These are phyloP conservation scores for Calonectria multiphialidica DNA, from an alignment of 2,329 filamentous ascomycete species.

Conservation along the genomic window DNA sequence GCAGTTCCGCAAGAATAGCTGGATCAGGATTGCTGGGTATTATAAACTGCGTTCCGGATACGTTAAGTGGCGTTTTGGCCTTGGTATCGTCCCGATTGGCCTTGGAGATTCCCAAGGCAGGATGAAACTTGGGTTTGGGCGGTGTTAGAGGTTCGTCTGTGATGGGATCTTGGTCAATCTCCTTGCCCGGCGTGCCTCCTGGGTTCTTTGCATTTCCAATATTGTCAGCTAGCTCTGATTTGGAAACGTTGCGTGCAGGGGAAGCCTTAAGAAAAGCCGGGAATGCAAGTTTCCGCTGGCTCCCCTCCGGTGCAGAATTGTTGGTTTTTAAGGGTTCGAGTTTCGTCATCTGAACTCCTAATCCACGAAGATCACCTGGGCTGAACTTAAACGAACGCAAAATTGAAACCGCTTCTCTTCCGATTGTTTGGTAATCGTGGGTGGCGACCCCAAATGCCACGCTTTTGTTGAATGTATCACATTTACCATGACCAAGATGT, in stretches of 20 bases:
- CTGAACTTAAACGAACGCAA: conserved; percentile 85
- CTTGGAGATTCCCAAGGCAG: conserved; percentile 64
- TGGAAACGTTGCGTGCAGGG: conserved; percentile 53
- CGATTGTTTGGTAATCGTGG: conserved; percentile 76
- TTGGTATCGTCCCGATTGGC: conserved; percentile 63
- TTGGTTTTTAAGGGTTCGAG: conserved; percentile 81
- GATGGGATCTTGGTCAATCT: conserved; percentile 62
- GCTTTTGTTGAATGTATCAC: conserved; percentile 94
- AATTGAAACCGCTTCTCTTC: conserved; percentile 87
- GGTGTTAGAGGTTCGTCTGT: conserved; percentile 66
- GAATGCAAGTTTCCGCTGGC: conserved; percentile 85
- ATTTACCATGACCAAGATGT: conserved; percentile 94
- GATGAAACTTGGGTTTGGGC: conserved; percentile 65
- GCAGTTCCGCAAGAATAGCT: conserved; percentile 84
- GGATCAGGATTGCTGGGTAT: conserved; percentile 87
- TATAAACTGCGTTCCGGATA: conserved; percentile 90
- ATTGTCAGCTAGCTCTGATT: conserved; percentile 66
- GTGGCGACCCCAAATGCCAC: conserved; percentile 86
- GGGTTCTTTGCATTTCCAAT: conserved; percentile 50
- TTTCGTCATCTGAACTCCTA: conserved; percentile 95
- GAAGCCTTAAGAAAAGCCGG: conserved; percentile 61
- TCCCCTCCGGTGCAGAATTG: conserved; percentile 72
- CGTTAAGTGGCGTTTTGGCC: conserved; percentile 79
- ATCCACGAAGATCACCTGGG: conserved; percentile 90
- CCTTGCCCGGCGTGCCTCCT: conserved; percentile 44